These are phyloP conservation scores for Fusarium zealandicum DNA, from an alignment of 2,329 filamentous ascomycete genomes.

Conservation along the genomic window DNA sequence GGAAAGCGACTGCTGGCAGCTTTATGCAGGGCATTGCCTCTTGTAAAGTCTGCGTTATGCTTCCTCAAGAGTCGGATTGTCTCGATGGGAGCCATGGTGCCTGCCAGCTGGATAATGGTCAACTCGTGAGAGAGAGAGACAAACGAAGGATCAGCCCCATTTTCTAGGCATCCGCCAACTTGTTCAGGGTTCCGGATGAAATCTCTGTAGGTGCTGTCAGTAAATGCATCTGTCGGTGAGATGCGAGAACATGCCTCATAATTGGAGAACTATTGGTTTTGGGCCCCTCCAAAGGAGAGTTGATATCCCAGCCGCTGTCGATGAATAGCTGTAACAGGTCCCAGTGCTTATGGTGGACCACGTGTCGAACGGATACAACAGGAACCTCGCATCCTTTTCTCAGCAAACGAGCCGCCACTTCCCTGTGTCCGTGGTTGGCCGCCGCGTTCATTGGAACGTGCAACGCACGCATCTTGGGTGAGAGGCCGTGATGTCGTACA, in stretches of 20 bases:
- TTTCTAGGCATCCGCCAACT: not conserved
- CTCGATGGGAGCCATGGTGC: not conserved
- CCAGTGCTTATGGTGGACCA: not conserved
- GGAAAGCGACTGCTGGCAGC: not conserved
- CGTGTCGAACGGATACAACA: not conserved
- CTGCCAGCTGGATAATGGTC: not conserved
- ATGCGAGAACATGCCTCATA: not conserved
- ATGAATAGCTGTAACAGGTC: not conserved
- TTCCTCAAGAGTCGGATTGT: not conserved
- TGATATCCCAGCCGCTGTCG: not conserved
- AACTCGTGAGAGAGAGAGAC: not conserved
- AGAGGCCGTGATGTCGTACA: not conserved
- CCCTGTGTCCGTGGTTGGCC: not conserved
- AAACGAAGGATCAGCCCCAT: not conserved
- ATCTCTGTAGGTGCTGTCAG: not conserved
- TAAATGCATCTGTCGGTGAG: not conserved
- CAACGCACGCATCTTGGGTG: not conserved
- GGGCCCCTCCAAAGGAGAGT: not conserved
- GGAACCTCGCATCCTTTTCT: not conserved
- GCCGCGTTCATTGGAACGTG: not conserved
- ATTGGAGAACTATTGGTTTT: not conserved
- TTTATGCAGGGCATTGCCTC: not conserved
- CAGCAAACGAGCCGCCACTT: not conserved
- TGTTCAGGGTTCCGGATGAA: not conserved
- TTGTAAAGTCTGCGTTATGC: not conserved